These are phyloP conservation scores for Termitomyces sp. DNA, from an alignment of 768 basidiomycete genomes.

Conservation along the genomic window DNA sequence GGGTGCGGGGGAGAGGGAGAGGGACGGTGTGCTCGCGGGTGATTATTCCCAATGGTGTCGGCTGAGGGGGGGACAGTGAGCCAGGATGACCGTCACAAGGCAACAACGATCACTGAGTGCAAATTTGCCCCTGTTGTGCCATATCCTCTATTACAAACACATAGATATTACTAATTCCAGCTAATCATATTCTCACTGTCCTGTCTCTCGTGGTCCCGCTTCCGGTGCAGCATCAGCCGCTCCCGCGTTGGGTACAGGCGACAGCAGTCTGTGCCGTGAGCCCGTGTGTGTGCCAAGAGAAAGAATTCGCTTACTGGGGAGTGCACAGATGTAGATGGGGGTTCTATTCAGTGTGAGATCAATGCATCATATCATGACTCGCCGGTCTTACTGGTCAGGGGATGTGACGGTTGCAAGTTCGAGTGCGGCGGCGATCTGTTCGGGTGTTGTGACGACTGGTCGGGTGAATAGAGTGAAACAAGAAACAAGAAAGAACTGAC, in stretches of 20 bases:
- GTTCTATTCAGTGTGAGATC: conserved; percentile 44
- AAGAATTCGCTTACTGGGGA: conserved; percentile 43
- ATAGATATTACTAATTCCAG: conserved; percentile 46
- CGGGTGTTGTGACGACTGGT: conserved; percentile 50
- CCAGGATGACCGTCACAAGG: conserved; percentile 4
- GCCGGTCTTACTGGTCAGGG: conserved; percentile 49
- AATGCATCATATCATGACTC: background rate
- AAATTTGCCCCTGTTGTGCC: conserved; percentile 8
- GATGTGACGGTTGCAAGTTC: conserved; percentile 56
- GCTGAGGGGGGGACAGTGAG: background rate
- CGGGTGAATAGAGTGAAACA: background rate
- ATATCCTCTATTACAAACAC: background rate
- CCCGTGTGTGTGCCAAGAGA: no score
- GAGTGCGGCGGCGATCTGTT: conserved; percentile 45
- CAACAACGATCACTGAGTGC: background rate
- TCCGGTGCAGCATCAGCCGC: conserved; percentile 65
- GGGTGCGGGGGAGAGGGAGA: conserved; percentile 19
- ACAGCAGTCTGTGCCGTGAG: conserved; percentile 51
- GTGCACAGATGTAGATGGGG: conserved; percentile 76
- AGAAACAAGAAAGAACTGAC: conserved; percentile 27
- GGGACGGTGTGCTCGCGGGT: conserved; percentile 10
- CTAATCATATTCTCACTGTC: conserved; percentile 58
- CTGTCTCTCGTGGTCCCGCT: conserved; percentile 64
- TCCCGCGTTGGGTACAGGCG: conserved; percentile 72
- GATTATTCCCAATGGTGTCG: conserved; percentile 20